These are phyloP conservation scores for Ascochyta clinopodiicola DNA, from an alignment of 2,329 filamentous ascomycete genomes.

Conservation along the genomic window DNA sequence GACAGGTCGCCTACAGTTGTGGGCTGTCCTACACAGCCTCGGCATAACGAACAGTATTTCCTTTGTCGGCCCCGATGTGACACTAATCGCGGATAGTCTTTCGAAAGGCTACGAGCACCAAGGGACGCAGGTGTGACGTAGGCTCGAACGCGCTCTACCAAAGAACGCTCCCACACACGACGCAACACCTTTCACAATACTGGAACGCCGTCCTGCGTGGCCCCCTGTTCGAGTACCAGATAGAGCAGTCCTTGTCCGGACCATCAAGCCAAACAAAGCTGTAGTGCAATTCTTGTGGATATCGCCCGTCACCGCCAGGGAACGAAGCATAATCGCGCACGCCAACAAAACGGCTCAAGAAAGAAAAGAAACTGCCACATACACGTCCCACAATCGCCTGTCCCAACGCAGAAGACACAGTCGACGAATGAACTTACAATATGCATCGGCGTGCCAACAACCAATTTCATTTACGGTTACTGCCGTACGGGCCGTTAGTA, in stretches of 20 bases:
- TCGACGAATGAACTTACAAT: background rate
- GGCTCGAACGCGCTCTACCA: background rate
- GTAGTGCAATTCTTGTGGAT: background rate
- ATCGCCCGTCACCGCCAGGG: background rate
- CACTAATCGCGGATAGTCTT: background rate
- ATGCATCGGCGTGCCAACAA: background rate
- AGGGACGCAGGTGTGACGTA: background rate
- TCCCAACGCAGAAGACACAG: background rate
- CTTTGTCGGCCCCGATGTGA: too few relatives aligned
- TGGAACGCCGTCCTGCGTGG: background rate
- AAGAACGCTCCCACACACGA: background rate
- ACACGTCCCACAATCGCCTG: background rate
- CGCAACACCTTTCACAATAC: background rate
- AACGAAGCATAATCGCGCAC: too few relatives aligned
- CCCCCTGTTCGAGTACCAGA: background rate
- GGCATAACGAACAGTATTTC: too few relatives aligned
- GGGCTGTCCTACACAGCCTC: too few relatives aligned
- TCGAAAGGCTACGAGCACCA: background rate
- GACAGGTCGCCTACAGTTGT: too few relatives aligned
- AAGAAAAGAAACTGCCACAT: background rate
- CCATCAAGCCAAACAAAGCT: background rate
- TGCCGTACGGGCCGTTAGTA: slow-evolving; percentile 16
- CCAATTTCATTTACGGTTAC: slow-evolving; percentile 5
- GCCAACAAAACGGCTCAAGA: too few relatives aligned
- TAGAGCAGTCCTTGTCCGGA: background rate